phyloP scores from a whole-genome alignment of 768 basidiomycete genomes.

The Suillus alpinus region DNA sequence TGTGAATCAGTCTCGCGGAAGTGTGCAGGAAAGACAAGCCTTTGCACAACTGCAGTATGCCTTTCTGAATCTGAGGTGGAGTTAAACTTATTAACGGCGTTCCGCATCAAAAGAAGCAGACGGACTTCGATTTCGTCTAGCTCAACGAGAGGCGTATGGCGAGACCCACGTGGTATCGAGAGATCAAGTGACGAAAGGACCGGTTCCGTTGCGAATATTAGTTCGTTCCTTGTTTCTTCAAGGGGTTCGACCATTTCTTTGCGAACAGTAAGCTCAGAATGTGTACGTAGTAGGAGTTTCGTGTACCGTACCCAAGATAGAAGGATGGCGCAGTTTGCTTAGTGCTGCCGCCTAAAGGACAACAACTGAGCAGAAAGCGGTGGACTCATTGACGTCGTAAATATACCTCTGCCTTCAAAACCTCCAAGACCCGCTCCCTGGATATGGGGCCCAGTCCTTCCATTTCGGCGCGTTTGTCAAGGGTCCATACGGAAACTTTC shows the following conservation, averaged over 20 bases:
- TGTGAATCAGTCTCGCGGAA: slow-evolving; percentile 88
- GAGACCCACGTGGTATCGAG: slow-evolving; percentile 65
- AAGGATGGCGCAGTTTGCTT: slow-evolving; percentile 86
- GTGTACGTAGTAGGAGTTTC: slow-evolving; percentile 3
- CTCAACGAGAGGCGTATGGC: slow-evolving; percentile 62
- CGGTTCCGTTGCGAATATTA: slow-evolving; percentile 93
- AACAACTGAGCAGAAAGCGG: not conserved
- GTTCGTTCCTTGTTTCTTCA: slow-evolving; percentile 86
- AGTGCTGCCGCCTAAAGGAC: slow-evolving; percentile 73
- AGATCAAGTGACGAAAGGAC: slow-evolving; percentile 78
- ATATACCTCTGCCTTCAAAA: slow-evolving; percentile 84
- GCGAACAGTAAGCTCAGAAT: slow-evolving; percentile 8
- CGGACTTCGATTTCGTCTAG: slow-evolving; percentile 93
- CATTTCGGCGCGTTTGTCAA: slow-evolving; percentile 81
- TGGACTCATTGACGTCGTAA: slow-evolving; percentile 10
- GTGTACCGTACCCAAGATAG: slow-evolving; percentile 66
- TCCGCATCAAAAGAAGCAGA: slow-evolving; percentile 8
- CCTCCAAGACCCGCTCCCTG: slow-evolving; percentile 75
- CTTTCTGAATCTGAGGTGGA: slow-evolving; percentile 81
- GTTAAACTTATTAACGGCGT: slow-evolving; percentile 6
- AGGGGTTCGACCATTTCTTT: slow-evolving; percentile 96
- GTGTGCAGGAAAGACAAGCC: slow-evolving; percentile 88
- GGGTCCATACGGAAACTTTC: slow-evolving; percentile 88
- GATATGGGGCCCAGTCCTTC: slow-evolving; percentile 63
- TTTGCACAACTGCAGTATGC: slow-evolving; percentile 89